Conservation (phyloP, 78 protist species). For the Dictyostelium firmibasis region DNA sequence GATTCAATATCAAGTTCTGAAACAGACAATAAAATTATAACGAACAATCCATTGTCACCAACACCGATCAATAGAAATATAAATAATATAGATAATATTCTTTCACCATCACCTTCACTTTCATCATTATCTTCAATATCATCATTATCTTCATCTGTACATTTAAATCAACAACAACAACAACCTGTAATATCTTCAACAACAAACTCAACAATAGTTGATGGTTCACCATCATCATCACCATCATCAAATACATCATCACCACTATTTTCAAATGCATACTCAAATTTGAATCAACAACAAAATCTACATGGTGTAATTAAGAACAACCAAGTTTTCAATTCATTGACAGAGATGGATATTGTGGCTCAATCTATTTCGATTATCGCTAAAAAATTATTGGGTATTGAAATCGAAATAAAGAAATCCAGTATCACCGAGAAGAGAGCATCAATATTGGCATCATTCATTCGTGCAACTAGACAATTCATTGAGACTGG, state of each 20-base stretch:
- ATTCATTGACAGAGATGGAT: constrained; percentile 52
- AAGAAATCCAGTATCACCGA: constrained; percentile 52
- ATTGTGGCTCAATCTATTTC: constrained; percentile 69
- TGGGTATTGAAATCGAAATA: constrained; percentile 47
- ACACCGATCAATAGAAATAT: neutral
- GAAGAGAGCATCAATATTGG: constrained; percentile 35
- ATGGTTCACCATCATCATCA: neutral
- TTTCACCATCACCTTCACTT: neutral
- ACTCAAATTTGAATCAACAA: neutral
- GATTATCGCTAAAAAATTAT: constrained; percentile 44
- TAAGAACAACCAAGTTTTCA: constrained; percentile 13
- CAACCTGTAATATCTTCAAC: neutral
- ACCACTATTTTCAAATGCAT: neutral
- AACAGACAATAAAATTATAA: constrained; percentile 11
- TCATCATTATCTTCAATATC: neutral
- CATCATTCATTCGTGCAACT: constrained; percentile 20
- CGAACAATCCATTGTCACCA: neutral
- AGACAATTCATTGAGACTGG: constrained; percentile 49
- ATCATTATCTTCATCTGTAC: neutral
- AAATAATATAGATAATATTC: neutral
- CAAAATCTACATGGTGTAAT: neutral
- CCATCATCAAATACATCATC: neutral
- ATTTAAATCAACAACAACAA: neutral
- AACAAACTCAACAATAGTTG: neutral
- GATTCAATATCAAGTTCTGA: constrained; percentile 47